These are phyloP conservation scores for Lipomyces spencermartinsiae DNA, from an alignment of 805 yeast species.

Conservation along the genomic window DNA sequence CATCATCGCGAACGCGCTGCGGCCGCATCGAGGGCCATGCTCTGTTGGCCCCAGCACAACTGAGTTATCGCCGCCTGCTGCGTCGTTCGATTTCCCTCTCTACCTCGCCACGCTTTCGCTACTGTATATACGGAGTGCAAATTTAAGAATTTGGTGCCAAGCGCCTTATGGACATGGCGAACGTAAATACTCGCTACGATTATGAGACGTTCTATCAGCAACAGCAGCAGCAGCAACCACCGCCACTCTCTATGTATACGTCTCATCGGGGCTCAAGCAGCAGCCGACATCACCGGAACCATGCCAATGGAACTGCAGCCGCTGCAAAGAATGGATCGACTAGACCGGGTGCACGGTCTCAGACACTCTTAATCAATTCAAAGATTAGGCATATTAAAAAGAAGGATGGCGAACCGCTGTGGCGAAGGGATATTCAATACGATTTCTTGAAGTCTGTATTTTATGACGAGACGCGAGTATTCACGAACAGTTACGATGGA, in stretches of 20 bases:
- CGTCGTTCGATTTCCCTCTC: neutral
- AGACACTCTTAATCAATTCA: conserved; percentile 39
- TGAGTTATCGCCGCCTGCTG: neutral
- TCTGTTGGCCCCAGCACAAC: too few species aligned
- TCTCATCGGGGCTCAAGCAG: conserved; percentile 12
- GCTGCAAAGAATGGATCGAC: neutral
- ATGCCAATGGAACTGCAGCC: conserved; percentile 4
- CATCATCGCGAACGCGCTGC: conserved; percentile 19
- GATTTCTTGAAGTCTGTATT: conserved; percentile 73
- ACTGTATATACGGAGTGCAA: neutral
- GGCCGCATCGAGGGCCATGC: neutral
- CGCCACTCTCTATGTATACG: conserved; percentile 17
- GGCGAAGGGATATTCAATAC: conserved; percentile 86
- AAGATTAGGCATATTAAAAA: conserved; percentile 66
- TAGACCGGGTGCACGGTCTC: conserved; percentile 30
- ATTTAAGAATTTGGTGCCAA: neutral
- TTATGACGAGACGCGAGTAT: conserved; percentile 66
- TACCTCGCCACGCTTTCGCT: neutral
- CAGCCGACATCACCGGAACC: conserved; percentile 3
- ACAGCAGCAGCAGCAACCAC: conserved; percentile 6
- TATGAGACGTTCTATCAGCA: conserved; percentile 17
- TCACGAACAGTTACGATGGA: conserved; percentile 54
- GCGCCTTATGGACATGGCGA: conserved; percentile 1
- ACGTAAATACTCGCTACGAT: conserved; percentile 7
- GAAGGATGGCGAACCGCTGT: conserved; percentile 88